Evolutionary conservation across 2,329 filamentous ascomycete species (phyloP), one percentile per base, ranked within the genome.

Genomic region (Hypoxylon sp.): DNA sequence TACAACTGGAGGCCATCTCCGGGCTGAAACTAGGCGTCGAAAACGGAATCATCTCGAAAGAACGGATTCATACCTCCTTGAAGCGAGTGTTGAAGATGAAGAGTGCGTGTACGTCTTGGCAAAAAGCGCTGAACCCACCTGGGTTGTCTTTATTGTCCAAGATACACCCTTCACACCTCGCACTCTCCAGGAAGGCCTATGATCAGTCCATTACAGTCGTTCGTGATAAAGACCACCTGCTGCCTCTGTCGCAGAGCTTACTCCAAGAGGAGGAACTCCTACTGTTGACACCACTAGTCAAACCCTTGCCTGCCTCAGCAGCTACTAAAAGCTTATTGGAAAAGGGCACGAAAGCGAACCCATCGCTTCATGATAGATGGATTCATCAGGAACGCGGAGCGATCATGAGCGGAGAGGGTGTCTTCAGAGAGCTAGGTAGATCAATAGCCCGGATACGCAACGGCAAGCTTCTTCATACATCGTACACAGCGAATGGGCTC

Each of bases 161-260:
- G 70, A 87, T 97, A 56, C 94, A 97, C 73, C 91, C 92, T 3
- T 88, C 89, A 9, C 95, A 98, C 76, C 89, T 92, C 8, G 87
- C 87, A 5, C 84, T 98, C 4, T 97, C 95, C 0, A 91, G 89
- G 0, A 90, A 88, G 75, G 94, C 94, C 1, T 99, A 98, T 77
- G 94, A 97, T 74, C 90, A 89, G 70, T 97, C 95, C 1, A 97
- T 98, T 65, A 96, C 94, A 0, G 91, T 99, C 23, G 93, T 98
- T 50, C 86, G 94, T 61, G 95, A 99, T 76, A 95, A 93, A 77
- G 91, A 95, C 66, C 89, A 92, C 63, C 81, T 97, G 1, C 82
- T 99, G 2, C 96, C 96, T 1, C 83, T 98, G 4, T 91, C 92
- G 2, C 90, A 90, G 67, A 90, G 92, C 3, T 86, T 97, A 75